Conservation (phyloP, 164 flowering plant species). For the Dillenia suffruticosa region DNA sequence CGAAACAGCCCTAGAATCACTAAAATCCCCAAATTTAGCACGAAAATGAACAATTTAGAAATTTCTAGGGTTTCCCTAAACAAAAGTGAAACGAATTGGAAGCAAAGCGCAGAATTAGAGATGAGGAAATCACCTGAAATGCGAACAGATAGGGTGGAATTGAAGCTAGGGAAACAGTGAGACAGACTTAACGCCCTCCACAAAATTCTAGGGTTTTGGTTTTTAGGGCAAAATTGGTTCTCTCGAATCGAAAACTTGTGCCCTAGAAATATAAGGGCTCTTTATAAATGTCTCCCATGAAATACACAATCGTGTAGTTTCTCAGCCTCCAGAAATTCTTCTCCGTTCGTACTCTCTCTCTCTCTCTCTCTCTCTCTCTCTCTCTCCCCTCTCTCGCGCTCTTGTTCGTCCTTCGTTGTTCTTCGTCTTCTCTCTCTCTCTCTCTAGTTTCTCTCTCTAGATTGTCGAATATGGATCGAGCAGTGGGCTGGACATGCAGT, state of each 20-base stretch:
- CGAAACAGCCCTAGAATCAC: not conserved
- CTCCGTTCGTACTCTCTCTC: not conserved
- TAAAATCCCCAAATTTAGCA: not conserved
- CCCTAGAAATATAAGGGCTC: too few species aligned
- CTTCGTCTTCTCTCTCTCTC: conserved; percentile 4
- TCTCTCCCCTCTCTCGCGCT: too few species aligned
- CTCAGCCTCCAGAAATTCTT: not conserved
- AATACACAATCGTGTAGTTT: too few species aligned
- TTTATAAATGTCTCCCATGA: too few species aligned
- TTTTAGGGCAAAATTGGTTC: too few species aligned
- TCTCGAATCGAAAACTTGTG: too few species aligned
- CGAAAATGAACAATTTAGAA: not conserved
- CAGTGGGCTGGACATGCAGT: conserved; percentile 9
- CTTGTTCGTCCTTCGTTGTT: not conserved
- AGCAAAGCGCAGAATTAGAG: not conserved
- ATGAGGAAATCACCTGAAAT: not conserved
- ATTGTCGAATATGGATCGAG: not conserved
- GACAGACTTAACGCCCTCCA: too few species aligned
- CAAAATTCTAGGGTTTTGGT: too few species aligned
- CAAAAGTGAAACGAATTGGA: not conserved
- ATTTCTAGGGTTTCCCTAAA: conserved; percentile 1
- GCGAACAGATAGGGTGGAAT: too few species aligned
- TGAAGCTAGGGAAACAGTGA: too few species aligned
- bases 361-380: not conserved
- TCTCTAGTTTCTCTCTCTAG: conserved; percentile 2